These are phyloP conservation scores for Bertia moriformis DNA, from an alignment of 2,329 filamentous ascomycete species.

Conservation along the genomic window DNA sequence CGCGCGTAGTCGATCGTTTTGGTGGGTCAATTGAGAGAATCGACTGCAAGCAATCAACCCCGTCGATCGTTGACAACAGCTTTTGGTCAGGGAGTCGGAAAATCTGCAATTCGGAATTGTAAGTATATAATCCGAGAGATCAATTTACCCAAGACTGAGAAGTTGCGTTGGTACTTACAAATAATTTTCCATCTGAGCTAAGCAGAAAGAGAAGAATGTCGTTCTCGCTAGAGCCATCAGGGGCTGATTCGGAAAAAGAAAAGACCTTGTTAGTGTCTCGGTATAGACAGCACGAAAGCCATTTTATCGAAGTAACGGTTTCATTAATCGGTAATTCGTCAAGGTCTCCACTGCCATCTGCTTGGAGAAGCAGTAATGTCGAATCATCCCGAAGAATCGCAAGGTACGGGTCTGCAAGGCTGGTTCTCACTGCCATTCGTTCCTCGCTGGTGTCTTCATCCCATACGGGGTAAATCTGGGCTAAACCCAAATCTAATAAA, in stretches of 20 bases:
- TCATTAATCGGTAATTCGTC: not conserved
- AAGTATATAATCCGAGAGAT: too few relatives aligned
- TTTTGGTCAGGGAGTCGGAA: not conserved
- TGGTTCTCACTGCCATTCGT: conserved; percentile 38
- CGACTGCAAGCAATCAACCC: conserved; percentile 24
- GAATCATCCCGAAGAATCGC: conserved; percentile 41
- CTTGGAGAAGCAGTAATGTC: not conserved
- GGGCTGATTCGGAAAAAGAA: not conserved
- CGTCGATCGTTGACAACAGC: not conserved
- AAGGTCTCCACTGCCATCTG: not conserved
- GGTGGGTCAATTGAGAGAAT: conserved; percentile 36
- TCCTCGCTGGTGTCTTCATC: conserved; percentile 46
- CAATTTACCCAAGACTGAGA: not conserved
- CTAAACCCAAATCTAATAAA: conserved; percentile 38
- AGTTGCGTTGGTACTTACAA: not conserved
- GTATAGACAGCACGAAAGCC: not conserved
- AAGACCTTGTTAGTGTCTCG: not conserved
- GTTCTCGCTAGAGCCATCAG: not conserved
- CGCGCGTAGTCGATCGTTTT: conserved; percentile 29
- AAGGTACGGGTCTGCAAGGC: conserved; percentile 48
- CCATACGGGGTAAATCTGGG: conserved; percentile 51
- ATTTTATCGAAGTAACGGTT: not conserved
- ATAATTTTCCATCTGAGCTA: not conserved
- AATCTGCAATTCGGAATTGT: conserved; percentile 1
- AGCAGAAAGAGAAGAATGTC: not conserved